A percentile compares a stretch with the other conserved stretches of the same genome.
Conservation (phyloP, 768 basidiomycete genomes). For the Hemileccinum impolitum region DNA sequence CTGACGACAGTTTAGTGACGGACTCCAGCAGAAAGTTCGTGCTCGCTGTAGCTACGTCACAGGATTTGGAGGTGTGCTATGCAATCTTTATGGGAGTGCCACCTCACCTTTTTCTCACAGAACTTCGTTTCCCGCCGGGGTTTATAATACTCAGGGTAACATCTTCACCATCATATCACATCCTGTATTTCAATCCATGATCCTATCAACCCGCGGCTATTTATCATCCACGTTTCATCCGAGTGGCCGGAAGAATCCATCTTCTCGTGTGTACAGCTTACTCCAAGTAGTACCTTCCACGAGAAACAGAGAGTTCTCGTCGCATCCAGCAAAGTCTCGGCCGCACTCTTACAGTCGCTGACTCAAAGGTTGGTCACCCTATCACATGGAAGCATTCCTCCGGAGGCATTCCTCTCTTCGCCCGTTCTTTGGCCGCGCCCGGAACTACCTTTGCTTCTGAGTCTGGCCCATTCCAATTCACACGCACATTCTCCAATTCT, state of each 20-base stretch:
- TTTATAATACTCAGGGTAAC: constrained; percentile 11
- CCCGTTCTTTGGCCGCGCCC: background rate
- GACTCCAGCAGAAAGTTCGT: constrained; percentile 81
- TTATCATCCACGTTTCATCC: background rate
- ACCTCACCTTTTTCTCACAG: constrained; percentile 11
- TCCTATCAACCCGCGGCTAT: background rate
- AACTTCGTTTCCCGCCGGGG: constrained; percentile 31
- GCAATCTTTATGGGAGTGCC: background rate
- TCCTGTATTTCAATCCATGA: background rate
- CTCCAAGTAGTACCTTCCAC: background rate
- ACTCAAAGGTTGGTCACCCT: background rate
- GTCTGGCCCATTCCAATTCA: background rate
- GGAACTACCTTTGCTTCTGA: background rate
- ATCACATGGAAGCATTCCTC: background rate
- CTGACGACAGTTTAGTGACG: constrained; percentile 56
- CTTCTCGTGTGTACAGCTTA: background rate
- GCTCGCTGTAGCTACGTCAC: constrained; percentile 70
- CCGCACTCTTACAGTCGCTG: background rate
- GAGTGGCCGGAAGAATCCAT: background rate
- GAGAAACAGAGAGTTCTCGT: background rate
- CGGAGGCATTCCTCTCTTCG: background rate
- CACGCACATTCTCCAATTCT: background rate
- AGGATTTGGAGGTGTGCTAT: constrained; percentile 55
- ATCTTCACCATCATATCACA: background rate
- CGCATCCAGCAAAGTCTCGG: background rate